Evolutionary conservation across 345 rosid species (phyloP).

Genomic region (Boechera divaricarpa): DNA sequence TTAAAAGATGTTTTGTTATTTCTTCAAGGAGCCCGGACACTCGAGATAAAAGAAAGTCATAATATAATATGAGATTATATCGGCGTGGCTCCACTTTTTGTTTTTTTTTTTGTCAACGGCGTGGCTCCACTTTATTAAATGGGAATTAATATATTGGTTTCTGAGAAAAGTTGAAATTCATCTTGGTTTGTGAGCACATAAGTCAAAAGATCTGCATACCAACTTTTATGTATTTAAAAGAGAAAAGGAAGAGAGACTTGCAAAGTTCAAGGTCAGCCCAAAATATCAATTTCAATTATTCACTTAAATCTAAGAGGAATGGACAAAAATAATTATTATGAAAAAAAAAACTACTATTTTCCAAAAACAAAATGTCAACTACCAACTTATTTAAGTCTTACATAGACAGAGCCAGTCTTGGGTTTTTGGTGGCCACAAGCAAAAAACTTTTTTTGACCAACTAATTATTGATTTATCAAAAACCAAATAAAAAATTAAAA

Average conservation of each 20-base stretch:
- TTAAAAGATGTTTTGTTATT: slow-evolving; percentile 25
- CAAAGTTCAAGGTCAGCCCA: slow-evolving; percentile 37
- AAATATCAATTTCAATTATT: slow-evolving; percentile 11
- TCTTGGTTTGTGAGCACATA: slow-evolving; percentile 33
- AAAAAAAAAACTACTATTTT: too few relatives aligned
- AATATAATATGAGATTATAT: too few relatives aligned
- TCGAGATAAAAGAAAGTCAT: not conserved
- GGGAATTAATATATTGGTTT: not conserved
- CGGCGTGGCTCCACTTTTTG: too few relatives aligned
- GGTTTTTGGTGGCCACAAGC: too few relatives aligned
- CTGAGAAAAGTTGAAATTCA: slow-evolving; percentile 21
- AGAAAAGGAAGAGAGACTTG: not conserved
- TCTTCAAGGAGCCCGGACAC: slow-evolving; percentile 9
- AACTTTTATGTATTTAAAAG: slow-evolving; percentile 28
- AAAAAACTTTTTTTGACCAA: too few relatives aligned
- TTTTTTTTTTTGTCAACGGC: not conserved
- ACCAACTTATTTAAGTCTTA: not conserved
- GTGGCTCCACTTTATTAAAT: slow-evolving; percentile 31
- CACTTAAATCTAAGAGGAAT: slow-evolving; percentile 22
- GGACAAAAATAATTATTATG: not conserved
- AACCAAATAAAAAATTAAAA: too few relatives aligned
- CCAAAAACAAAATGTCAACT: not conserved
- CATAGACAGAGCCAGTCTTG: too few relatives aligned
- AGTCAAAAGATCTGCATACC: slow-evolving; percentile 39
- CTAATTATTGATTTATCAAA: too few relatives aligned